These are phyloP conservation scores for Corylus heterophylla DNA, from an alignment of 306 rosid genomes.

Conservation along the genomic window DNA sequence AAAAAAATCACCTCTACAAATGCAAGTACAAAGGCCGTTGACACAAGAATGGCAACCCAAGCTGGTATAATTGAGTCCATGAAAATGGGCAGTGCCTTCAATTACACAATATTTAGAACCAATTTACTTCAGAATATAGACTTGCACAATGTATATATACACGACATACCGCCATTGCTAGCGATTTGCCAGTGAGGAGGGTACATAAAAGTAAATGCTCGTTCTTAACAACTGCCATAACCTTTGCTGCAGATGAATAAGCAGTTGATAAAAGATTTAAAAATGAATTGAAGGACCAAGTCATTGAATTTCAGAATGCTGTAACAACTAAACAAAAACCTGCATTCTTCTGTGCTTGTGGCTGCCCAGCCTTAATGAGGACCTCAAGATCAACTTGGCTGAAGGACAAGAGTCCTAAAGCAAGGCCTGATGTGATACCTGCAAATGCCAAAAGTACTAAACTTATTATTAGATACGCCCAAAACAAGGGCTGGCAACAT, in stretches of 20 bases:
- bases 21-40: constrained; percentile 22
- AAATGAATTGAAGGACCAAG: background rate
- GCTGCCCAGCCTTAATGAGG: constrained; percentile 58
- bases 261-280: background rate
- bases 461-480: constrained; percentile 41
- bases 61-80: constrained; percentile 24
- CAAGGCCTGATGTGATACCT: constrained; percentile 62
- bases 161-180: constrained; percentile 47
- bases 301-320: background rate
- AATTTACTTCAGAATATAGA: background rate
- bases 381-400: constrained; percentile 77
- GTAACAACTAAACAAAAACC: background rate
- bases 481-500: constrained; percentile 54
- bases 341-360: constrained; percentile 58
- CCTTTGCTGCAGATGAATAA: constrained; percentile 48
- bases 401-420: constrained; percentile 70
- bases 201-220: constrained; percentile 61
- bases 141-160: background rate
- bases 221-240: constrained; percentile 62
- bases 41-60: constrained; percentile 33
- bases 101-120: background rate
- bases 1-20: constrained; percentile 26
- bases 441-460: constrained; percentile 49
- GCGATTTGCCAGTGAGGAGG: constrained; percentile 37
- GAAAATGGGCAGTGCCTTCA: constrained; percentile 40